These are phyloP conservation scores for Middelhovenomyces tepae DNA, from an alignment of 805 yeast genomes.

Conservation along the genomic window DNA sequence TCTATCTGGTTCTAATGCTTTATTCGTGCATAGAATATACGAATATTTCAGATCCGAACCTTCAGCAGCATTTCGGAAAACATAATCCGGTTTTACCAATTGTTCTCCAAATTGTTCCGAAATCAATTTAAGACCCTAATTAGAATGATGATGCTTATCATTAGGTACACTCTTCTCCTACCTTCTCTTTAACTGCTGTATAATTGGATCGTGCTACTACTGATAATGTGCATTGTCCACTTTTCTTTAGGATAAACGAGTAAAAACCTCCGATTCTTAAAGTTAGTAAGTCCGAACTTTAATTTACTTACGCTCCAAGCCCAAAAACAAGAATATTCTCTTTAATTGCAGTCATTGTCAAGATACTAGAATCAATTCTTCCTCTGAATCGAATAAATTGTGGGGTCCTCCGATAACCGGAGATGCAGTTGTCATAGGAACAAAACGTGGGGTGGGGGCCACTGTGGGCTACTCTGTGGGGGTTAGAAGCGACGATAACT, in stretches of 20 bases:
- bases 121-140: slow-evolving; percentile 9
- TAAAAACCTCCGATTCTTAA: slow-evolving; percentile 15
- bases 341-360: no score
- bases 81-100: slow-evolving; percentile 7
- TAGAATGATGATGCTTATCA: not conserved
- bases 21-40: slow-evolving; percentile 13
- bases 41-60: slow-evolving; percentile 2
- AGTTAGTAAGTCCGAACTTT: no score
- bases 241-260: slow-evolving; percentile 8
- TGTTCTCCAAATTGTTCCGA: slow-evolving; percentile 8
- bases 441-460: no score
- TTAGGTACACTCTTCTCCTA: slow-evolving; percentile 3
- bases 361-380: no score
- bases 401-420: no score
- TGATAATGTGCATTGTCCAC: slow-evolving; percentile 6
- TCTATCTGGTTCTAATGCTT: slow-evolving; percentile 13
- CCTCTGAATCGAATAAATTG: no score
- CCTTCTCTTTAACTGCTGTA: slow-evolving; percentile 9
- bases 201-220: slow-evolving; percentile 15
- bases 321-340: no score
- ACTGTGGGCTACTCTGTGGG: no score
- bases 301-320: no score
- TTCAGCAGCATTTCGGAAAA: slow-evolving; percentile 7
- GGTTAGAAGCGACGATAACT: no score
- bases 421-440: no score